Evolutionary conservation across 176 grass and related monocot genomes (phyloP).

Genomic region (Olyra latifolia): DNA sequence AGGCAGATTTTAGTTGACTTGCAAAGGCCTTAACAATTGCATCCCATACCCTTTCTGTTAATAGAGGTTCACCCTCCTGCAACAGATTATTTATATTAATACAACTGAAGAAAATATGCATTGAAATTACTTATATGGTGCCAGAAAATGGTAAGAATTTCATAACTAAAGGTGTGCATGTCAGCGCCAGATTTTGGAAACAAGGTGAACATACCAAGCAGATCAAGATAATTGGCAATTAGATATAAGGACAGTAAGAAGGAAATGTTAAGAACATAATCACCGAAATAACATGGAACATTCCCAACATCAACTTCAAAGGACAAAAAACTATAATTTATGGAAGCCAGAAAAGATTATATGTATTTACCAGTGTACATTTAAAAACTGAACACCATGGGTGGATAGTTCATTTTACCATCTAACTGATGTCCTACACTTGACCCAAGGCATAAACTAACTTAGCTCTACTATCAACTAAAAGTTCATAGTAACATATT

Average conservation of each 20-base stretch:
- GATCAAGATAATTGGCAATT: not conserved
- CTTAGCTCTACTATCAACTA: constrained; percentile 3
- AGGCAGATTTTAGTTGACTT: constrained; percentile 90
- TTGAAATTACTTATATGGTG: not conserved
- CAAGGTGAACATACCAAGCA: not conserved
- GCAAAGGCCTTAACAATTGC: constrained; percentile 96
- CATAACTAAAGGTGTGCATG: not conserved
- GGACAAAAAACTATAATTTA: not conserved
- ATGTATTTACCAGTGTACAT: constrained; percentile 7
- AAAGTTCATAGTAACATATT: not conserved
- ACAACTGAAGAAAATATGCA: constrained; percentile 1
- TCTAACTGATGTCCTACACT: not conserved
- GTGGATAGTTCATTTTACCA: not conserved
- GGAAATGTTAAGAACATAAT: not conserved
- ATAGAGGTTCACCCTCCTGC: constrained; percentile 92
- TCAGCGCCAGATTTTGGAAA: constrained; percentile 3
- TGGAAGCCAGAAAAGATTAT: not conserved
- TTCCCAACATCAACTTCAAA: not conserved
- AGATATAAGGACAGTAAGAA: not conserved
- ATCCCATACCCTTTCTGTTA: constrained; percentile 98
- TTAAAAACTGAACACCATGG: not conserved
- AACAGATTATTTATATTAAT: constrained; percentile 24
- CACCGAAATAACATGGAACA: constrained; percentile 4
- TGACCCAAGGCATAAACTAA: constrained; percentile 5
- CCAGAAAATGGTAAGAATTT: not conserved